Base-by-base conservation (phyloP, 1,284 basidiomycete species). In the Melampsora americana region DNA sequence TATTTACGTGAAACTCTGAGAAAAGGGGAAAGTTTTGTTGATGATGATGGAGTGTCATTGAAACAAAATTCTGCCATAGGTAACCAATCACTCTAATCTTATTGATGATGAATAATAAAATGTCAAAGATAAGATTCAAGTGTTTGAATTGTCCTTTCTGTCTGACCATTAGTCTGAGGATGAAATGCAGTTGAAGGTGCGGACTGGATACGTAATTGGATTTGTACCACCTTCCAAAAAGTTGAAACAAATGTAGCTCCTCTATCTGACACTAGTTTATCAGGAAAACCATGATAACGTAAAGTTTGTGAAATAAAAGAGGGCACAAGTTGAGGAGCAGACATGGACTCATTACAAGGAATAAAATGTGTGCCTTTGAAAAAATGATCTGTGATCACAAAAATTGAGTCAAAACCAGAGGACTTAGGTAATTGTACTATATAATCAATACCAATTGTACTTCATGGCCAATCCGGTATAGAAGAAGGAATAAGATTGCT, bases 41-140 rank as follows among this genome's bases (percentile, higher is more conserved):
- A 81, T 0, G 78, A 59, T 42, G 81, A 39, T 78, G 67, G 66
- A 81, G 85, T 30, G 80, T 86, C 86, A 78, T 87, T 87, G 80
- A 85, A 86, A 0, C 82, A 80, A 76, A 87, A 87, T 78, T 86
- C 84, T 0, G 85, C 85, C 5, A 85, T 75, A 0, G 84, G 82
- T 0, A 87, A 81, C 20, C n/a, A n/a, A n/a, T n/a, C n/a, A n/a
- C n/a, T n/a, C n/a, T n/a, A n/a, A n/a, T n/a, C n/a, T n/a, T n/a
- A 48, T 20, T 48, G 46, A 11, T 20, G 20, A 48, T 48, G 46
- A 20, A 11, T 48, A 48, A 48, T 48, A 20, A 48, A 48, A 48
- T 11, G 46, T 11, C 20, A 26, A 26, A 60, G 56, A 60, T 60
- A 60, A 28, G 56, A 9, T 23, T 71, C 69, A 3, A 71, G 32